phyloP scores from a whole-genome alignment of 169 alveolate genomes.

The Toxoplasma gondii region DNA sequence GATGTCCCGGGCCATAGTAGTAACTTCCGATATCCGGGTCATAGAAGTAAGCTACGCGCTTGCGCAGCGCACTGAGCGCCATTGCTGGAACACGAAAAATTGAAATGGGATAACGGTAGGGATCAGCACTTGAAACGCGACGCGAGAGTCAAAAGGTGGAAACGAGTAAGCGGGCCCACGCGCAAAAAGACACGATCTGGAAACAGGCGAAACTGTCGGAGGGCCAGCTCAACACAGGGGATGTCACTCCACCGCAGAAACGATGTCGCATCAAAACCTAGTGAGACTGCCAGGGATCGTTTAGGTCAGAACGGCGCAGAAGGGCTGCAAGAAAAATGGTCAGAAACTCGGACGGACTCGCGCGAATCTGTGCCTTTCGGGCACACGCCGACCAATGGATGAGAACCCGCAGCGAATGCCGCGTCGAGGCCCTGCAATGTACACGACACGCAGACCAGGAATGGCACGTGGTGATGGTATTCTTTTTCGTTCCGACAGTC shows the following conservation, averaged over 20 bases:
- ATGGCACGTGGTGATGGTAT: not conserved
- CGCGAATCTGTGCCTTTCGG: too few species aligned
- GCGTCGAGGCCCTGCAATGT: not conserved
- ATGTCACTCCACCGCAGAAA: not conserved
- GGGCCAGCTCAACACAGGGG: not conserved
- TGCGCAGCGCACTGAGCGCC: constrained; percentile 51
- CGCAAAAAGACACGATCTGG: not conserved
- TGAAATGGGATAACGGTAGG: not conserved
- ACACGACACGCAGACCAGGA: not conserved
- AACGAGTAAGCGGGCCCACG: not conserved
- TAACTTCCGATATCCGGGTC: constrained; percentile 96
- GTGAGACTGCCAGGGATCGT: too few species aligned
- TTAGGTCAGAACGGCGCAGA: too few species aligned
- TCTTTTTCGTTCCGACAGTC: not conserved
- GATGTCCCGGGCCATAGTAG: constrained; percentile 99
- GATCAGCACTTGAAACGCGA: not conserved
- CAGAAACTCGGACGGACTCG: too few species aligned
- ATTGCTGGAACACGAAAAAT: not conserved
- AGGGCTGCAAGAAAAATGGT: too few species aligned
- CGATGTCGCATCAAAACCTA: too few species aligned
- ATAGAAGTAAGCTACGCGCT: constrained; percentile 84
- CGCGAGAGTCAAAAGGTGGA: not conserved
- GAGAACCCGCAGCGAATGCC: not conserved
- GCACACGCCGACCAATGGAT: too few species aligned
- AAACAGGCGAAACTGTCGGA: not conserved